These are phyloP conservation scores for Citrullus colocynthis DNA, from an alignment of 306 rosid genomes.

Conservation along the genomic window DNA sequence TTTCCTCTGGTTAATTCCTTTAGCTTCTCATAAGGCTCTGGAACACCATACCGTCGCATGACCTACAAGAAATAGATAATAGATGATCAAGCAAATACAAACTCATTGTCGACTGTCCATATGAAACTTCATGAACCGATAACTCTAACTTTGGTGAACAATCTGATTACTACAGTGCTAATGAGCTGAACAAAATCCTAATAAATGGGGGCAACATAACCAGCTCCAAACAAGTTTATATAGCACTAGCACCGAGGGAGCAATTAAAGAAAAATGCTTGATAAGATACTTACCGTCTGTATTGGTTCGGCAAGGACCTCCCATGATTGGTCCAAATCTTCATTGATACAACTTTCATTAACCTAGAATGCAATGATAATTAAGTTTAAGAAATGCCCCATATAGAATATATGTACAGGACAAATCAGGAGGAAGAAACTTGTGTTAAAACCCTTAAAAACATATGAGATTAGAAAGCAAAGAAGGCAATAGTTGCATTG, in stretches of 20 bases:
- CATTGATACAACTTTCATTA: conserved; percentile 58
- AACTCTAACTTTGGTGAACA: background rate
- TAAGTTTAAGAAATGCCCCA: background rate
- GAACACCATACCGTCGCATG: conserved; percentile 88
- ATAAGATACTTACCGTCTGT: conserved; percentile 55
- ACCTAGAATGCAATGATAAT: conserved; percentile 24
- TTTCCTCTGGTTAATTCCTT: conserved; percentile 83
- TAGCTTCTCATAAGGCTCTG: conserved; percentile 89
- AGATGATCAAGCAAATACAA: background rate
- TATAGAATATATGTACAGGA: background rate
- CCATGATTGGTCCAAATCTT: conserved; percentile 80
- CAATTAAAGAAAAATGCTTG: background rate
- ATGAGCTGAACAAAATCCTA: background rate
- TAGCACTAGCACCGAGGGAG: background rate
- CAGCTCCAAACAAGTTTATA: background rate
- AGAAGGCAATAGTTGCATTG: background rate
- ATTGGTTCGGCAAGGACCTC: conserved; percentile 97
- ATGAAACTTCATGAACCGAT: background rate
- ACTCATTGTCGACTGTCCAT: background rate
- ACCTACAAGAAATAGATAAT: conserved; percentile 28
- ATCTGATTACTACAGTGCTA: background rate
- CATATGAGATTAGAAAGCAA: background rate
- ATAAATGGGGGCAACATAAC: background rate
- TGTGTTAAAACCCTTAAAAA: background rate
- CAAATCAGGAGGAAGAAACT: background rate